These are phyloP conservation scores for Xylariaceae sp. DNA, from an alignment of 2,329 filamentous ascomycete genomes.

Conservation along the genomic window DNA sequence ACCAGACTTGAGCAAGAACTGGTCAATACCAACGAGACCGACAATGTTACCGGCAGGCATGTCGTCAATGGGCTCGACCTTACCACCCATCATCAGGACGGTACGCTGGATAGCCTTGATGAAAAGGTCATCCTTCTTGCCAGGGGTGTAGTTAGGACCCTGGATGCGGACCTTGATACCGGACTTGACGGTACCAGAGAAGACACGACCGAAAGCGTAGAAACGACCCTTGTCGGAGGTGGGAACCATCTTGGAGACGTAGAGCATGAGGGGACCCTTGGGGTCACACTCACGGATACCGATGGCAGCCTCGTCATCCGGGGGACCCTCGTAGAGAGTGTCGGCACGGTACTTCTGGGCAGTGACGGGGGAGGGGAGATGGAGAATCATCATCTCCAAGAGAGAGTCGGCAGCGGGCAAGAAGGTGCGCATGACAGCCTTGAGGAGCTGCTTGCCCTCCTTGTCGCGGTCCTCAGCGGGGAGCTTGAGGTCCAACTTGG, in stretches of 20 bases:
- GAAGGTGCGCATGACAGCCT: constrained; percentile 98
- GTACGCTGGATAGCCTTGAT: constrained; percentile 99
- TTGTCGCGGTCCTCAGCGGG: constrained; percentile 78
- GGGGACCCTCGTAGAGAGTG: constrained; percentile 97
- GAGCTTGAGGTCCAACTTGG: constrained; percentile 96
- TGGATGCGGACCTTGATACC: constrained; percentile 99
- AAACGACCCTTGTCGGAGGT: constrained; percentile 99
- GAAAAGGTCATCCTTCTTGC: constrained; percentile 98
- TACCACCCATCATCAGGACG: constrained; percentile 99
- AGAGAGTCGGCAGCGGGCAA: constrained; percentile 96
- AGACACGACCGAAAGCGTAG: constrained; percentile 99
- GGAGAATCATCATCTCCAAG: constrained; percentile 99
- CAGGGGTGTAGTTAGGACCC: constrained; percentile 96
- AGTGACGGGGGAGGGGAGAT: constrained; percentile 91
- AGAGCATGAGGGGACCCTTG: constrained; percentile 98
- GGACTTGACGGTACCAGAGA: constrained; percentile 94
- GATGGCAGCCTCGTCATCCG: constrained; percentile 86
- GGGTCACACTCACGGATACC: constrained; percentile 98
- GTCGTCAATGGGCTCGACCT: constrained; percentile 97
- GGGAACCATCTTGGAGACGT: constrained; percentile 99
- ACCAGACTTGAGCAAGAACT: constrained; percentile 99
- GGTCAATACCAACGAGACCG: constrained; percentile 97
- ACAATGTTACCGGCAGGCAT: constrained; percentile 99
- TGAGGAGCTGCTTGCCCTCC: constrained; percentile 96
- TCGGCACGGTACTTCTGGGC: constrained; percentile 97